These are phyloP conservation scores for Colletotrichum endophyticum DNA, from an alignment of 2,329 filamentous ascomycete species.

Conservation along the genomic window DNA sequence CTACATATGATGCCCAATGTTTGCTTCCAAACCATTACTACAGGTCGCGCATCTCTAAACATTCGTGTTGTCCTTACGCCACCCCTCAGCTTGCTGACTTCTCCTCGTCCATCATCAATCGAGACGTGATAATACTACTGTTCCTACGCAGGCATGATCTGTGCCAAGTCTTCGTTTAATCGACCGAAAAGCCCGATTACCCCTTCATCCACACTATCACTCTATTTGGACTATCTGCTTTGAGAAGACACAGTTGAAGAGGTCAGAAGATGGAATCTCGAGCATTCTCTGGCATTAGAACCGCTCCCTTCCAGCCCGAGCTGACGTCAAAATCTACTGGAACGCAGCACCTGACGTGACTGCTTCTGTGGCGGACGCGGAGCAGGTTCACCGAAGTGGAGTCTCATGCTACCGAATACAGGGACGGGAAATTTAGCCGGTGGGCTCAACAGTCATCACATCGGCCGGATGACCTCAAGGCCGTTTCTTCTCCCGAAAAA, in stretches of 20 bases:
- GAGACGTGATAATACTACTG: not conserved
- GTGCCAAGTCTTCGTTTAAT: not conserved
- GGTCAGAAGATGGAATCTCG: not conserved
- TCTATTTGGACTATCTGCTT: not conserved
- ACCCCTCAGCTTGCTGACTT: not conserved
- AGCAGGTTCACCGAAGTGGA: not conserved
- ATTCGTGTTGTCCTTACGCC: not conserved
- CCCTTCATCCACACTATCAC: not conserved
- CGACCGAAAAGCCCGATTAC: not conserved
- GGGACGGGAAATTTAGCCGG: constrained; percentile 1
- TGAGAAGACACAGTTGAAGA: not conserved
- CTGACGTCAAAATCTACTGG: not conserved
- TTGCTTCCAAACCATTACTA: not conserved
- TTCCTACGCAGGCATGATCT: not conserved
- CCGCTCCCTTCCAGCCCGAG: not conserved
- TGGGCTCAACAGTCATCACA: not conserved
- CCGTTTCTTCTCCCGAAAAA: not conserved
- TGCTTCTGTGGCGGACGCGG: not conserved
- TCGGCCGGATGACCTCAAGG: not conserved
- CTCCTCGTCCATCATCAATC: not conserved
- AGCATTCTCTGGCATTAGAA: not conserved
- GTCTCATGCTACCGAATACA: not conserved
- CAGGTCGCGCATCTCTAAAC: not conserved
- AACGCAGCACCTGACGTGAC: not conserved
- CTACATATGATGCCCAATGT: not conserved